These are phyloP conservation scores for Podospora anserina DNA, from an alignment of 495 filamentous ascomycete genomes.

Conservation along the genomic window DNA sequence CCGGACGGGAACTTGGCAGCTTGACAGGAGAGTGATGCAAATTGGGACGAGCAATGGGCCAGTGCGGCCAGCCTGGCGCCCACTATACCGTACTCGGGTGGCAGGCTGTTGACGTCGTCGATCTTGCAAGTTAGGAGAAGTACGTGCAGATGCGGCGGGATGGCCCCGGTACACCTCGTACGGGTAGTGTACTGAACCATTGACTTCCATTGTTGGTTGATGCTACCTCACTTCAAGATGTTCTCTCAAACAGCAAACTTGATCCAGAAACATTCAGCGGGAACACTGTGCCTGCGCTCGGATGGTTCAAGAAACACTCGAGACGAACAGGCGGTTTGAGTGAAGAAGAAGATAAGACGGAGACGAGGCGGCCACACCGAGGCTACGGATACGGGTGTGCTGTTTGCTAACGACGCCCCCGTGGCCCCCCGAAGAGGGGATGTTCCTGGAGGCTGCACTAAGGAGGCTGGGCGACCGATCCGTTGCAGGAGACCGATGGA, in stretches of 20 bases:
- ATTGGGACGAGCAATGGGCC: slow-evolving; percentile 18
- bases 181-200: too few species aligned
- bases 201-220: too few species aligned
- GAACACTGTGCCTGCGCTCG: not conserved
- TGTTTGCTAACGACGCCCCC: not conserved
- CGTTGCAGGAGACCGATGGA: slow-evolving; percentile 5
- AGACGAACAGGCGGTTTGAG: slow-evolving; percentile 15
- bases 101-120: slow-evolving; percentile 14
- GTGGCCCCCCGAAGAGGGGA: not conserved
- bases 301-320: slow-evolving; percentile 1
- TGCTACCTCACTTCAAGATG: too few species aligned
- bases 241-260: not conserved
- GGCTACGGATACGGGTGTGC: not conserved
- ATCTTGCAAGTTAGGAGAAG: not conserved
- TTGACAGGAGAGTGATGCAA: slow-evolving; percentile 21
- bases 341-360: not conserved
- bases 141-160: too few species aligned
- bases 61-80: slow-evolving; percentile 11
- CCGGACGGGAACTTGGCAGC: slow-evolving; percentile 1
- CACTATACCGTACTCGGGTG: not conserved
- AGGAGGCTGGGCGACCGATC: slow-evolving; percentile 14
- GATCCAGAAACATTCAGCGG: not conserved
- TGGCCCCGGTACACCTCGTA: too few species aligned
- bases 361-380: not conserved
- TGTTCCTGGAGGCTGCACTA: not conserved